phyloP scores from a whole-genome alignment of 164 flowering plant species.

The Nelumbo lutea region DNA sequence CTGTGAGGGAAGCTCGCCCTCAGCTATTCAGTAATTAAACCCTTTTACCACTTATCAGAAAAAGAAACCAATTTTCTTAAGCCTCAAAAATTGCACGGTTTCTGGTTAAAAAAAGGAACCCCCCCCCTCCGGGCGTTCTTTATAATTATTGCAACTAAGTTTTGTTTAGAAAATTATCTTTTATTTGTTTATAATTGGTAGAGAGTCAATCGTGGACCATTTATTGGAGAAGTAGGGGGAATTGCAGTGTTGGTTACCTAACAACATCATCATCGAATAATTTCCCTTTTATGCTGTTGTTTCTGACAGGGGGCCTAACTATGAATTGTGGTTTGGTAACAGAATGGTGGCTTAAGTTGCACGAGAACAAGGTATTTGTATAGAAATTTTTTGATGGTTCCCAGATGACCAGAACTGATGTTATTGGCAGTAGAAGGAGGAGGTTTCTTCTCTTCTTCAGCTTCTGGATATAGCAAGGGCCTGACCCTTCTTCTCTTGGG shows the following conservation, averaged over 20 bases:
- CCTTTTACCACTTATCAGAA: no score
- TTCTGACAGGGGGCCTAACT: conserved; percentile 9
- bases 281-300: not conserved
- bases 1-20: no score
- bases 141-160: no score
- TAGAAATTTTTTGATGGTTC: conserved; percentile 20
- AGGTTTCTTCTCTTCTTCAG: conserved; percentile 94
- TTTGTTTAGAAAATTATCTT: no score
- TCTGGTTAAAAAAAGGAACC: no score
- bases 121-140: no score
- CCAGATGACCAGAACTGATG: conserved; percentile 85
- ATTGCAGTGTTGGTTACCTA: not conserved
- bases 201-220: no score
- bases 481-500: conserved; percentile 77
- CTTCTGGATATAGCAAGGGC: conserved; percentile 89
- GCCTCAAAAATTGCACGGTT: no score
- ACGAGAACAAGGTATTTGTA: conserved; percentile 8
- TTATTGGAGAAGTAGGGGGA: not conserved
- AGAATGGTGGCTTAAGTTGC: conserved; percentile 7
- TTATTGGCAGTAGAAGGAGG: conserved; percentile 99
- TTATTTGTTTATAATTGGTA: no score
- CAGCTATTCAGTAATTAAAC: no score
- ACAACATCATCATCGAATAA: not conserved
- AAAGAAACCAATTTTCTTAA: no score
- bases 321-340: conserved; percentile 9